phyloP scores from a whole-genome alignment of 257 asterid genomes.

The Nicotiana undulata region DNA sequence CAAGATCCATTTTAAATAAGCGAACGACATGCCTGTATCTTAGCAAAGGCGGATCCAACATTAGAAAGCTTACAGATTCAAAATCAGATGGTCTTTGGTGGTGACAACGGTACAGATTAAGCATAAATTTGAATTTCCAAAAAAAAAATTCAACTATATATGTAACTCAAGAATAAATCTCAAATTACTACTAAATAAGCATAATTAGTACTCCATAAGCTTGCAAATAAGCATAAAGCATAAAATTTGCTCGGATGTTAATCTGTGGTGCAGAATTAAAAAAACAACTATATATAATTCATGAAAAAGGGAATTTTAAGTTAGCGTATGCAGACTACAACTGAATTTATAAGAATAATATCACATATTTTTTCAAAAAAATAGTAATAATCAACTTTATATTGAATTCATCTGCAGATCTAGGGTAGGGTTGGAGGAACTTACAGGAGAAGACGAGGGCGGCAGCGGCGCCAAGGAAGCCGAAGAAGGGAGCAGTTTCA shows the following conservation, averaged over 20 bases:
- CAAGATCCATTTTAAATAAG: neutral
- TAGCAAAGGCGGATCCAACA: neutral
- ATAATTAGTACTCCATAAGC: neutral
- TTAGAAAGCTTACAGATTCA: neutral
- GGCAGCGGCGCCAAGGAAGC: slow-evolving; percentile 68
- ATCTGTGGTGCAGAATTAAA: no score
- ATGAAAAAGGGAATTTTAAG: neutral
- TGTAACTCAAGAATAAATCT: neutral
- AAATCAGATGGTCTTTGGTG: neutral
- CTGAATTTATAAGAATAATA: no score
- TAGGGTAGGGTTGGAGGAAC: neutral
- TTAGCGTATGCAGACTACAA: neutral
- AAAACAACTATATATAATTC: neutral
- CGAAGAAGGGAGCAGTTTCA: slow-evolving; percentile 72
- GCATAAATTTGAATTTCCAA: no score
- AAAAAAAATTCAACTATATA: neutral
- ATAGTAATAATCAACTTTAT: no score
- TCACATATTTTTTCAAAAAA: neutral
- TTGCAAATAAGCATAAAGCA: neutral
- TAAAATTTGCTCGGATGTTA: neutral
- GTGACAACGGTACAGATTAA: neutral
- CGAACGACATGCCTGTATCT: neutral
- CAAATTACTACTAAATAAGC: neutral
- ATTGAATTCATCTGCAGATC: neutral
- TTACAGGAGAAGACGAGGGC: slow-evolving; percentile 69